Evolutionary conservation across 2,329 filamentous ascomycete species (phyloP).

Genomic region (Cytospora leucostoma): DNA sequence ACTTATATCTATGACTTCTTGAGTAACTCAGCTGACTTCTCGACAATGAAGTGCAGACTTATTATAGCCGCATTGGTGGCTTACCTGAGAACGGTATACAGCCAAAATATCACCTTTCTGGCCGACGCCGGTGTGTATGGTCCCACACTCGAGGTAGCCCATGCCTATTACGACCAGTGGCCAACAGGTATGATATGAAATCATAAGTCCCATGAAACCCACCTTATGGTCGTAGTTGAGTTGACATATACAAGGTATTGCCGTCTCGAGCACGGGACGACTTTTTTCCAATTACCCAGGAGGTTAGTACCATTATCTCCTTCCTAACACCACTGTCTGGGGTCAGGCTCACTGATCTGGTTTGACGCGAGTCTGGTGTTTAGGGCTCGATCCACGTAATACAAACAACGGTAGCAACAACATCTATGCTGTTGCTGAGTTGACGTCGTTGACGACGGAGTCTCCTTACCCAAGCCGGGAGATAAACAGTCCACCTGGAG

Average conservation of each 20-base stretch:
- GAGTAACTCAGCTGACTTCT: neutral
- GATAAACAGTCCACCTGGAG: conserved; percentile 48
- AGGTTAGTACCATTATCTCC: conserved; percentile 23
- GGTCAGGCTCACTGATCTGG: too few species aligned
- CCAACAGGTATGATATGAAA: conserved; percentile 38
- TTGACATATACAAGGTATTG: conserved; percentile 40
- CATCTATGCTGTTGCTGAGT: conserved; percentile 46
- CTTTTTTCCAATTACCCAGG: conserved; percentile 55
- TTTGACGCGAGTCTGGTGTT: conserved; percentile 6
- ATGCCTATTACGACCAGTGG: conserved; percentile 54
- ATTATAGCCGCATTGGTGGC: neutral
- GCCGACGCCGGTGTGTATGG: conserved; percentile 34
- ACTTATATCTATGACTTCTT: too few species aligned
- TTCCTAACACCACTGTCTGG: neutral
- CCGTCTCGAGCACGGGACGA: conserved; percentile 51
- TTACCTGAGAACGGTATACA: neutral
- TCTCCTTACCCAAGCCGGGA: conserved; percentile 32
- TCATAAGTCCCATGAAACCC: neutral
- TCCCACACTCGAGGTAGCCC: conserved; percentile 48
- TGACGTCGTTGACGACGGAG: conserved; percentile 32
- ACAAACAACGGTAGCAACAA: conserved; percentile 39
- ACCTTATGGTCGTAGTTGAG: neutral
- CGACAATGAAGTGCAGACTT: neutral
- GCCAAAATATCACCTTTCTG: conserved; percentile 15
- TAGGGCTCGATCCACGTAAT: conserved; percentile 50